Percentiles rank a stretch among this genome's conserved stretches.
phyloP scores from a whole-genome alignment of 768 basidiomycete genomes.

The Termitomyces sp. region DNA sequence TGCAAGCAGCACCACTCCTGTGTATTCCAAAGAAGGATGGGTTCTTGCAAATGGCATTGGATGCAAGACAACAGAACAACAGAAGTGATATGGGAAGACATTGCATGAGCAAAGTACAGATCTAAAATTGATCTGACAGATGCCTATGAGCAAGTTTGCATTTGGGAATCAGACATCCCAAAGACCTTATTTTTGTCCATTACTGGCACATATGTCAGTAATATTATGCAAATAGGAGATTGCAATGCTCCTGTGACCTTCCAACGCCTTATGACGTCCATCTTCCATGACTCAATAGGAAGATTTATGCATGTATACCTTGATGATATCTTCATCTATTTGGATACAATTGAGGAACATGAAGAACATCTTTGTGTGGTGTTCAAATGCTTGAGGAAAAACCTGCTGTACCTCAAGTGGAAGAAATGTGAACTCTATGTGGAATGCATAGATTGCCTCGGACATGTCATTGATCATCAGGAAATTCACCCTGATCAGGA shows the following conservation, averaged over 20 bases:
- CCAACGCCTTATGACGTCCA: conserved; percentile 37
- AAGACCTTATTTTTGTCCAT: conserved; percentile 33
- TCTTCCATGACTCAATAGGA: conserved; percentile 38
- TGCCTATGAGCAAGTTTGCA: conserved; percentile 40
- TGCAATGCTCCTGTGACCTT: conserved; percentile 44
- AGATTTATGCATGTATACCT: not conserved
- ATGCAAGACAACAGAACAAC: conserved; percentile 36
- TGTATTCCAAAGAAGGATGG: conserved; percentile 31
- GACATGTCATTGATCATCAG: too few species aligned
- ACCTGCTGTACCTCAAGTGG: too few species aligned
- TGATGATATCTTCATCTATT: too few species aligned
- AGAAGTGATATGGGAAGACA: conserved; percentile 40
- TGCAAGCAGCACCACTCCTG: conserved; percentile 27
- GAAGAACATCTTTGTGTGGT: too few species aligned
- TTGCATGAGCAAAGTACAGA: conserved; percentile 25
- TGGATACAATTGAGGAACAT: too few species aligned
- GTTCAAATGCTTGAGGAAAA: too few species aligned
- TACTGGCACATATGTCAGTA: conserved; percentile 33
- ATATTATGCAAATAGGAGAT: conserved; percentile 41
- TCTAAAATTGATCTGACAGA: conserved; percentile 40
- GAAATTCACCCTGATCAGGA: too few species aligned
- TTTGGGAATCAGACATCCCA: conserved; percentile 23
- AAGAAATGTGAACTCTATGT: too few species aligned
- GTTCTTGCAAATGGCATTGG: conserved; percentile 26
- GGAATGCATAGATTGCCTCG: too few species aligned